Percentiles rank a stretch among this genome's conserved stretches.
Evolutionary conservation across 306 rosid genomes (phyloP).

Genomic region (Vigna reflexopilosa): DNA sequence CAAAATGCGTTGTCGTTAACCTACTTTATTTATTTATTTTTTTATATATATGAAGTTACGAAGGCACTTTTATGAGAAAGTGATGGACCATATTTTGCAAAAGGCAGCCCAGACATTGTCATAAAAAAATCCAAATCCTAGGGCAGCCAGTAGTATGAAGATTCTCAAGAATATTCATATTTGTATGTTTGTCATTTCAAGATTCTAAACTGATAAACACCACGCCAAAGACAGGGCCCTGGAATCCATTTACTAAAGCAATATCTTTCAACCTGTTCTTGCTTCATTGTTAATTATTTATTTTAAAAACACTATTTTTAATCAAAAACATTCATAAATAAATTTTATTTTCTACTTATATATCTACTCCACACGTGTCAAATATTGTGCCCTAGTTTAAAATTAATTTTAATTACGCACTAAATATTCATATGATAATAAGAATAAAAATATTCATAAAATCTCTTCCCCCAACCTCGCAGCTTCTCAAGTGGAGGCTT

Average conservation of each 20-base stretch:
- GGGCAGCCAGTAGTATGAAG: constrained; percentile 36
- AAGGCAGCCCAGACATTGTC: background rate
- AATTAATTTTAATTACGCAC: no score
- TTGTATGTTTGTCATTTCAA: constrained; percentile 42
- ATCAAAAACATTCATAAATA: no score
- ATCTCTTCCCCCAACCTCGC: background rate
- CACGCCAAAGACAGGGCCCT: constrained; percentile 38
- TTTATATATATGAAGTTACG: constrained; percentile 20
- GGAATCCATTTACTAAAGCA: constrained; percentile 45
- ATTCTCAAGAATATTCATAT: constrained; percentile 48
- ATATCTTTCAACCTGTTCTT: constrained; percentile 14
- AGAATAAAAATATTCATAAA: constrained; percentile 6
- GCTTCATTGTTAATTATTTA: background rate
- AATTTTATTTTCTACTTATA: no score
- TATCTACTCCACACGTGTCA: no score
- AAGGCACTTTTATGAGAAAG: constrained; percentile 45
- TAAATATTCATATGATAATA: background rate
- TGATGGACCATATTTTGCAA: constrained; percentile 39
- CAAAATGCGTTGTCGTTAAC: constrained; percentile 38
- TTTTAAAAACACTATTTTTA: no score
- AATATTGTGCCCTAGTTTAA: no score
- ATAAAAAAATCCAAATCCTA: constrained; percentile 32
- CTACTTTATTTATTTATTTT: background rate
- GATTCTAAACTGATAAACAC: constrained; percentile 46
- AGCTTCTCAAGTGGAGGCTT: constrained; percentile 3